A percentile compares a stretch with the other conserved stretches of the same genome.
phyloP scores from a whole-genome alignment of 2,329 filamentous ascomycete genomes.

The Thelonectria olida region DNA sequence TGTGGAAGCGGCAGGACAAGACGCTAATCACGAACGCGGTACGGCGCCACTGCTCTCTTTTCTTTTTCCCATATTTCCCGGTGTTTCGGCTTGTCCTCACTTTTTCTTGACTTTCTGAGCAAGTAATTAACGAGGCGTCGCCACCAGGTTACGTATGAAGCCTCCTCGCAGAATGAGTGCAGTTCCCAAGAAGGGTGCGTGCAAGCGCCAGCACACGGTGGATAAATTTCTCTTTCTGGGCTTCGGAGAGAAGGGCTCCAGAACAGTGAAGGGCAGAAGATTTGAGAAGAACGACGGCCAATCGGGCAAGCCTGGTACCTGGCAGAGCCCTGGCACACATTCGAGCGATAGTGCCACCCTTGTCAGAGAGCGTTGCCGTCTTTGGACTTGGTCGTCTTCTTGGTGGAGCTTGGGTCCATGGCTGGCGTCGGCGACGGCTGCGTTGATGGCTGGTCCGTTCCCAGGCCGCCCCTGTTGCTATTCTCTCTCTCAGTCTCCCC shows the following conservation, averaged over 20 bases:
- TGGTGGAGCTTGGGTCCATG: not conserved
- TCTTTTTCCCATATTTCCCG: not conserved
- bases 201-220: not conserved
- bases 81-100: conserved; percentile 17
- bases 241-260: not conserved
- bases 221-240: not conserved
- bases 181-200: not conserved
- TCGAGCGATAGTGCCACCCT: not conserved
- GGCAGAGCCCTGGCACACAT: conserved; percentile 27
- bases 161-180: not conserved
- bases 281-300: conserved; percentile 17
- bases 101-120: not conserved
- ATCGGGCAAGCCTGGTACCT: conserved; percentile 35
- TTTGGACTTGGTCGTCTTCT: conserved; percentile 1
- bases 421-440: not conserved
- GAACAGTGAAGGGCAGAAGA: not conserved
- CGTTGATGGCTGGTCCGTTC: too few species aligned
- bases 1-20: not conserved
- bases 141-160: conserved; percentile 6
- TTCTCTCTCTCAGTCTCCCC: too few species aligned
- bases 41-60: not conserved
- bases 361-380: conserved; percentile 5
- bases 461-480: too few species aligned
- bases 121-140: conserved; percentile 7
- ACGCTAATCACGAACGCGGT: not conserved